Evolutionary conservation across 2,329 filamentous ascomycete genomes (phyloP).

Genomic region (Ophiosphaerella herpotricha): DNA sequence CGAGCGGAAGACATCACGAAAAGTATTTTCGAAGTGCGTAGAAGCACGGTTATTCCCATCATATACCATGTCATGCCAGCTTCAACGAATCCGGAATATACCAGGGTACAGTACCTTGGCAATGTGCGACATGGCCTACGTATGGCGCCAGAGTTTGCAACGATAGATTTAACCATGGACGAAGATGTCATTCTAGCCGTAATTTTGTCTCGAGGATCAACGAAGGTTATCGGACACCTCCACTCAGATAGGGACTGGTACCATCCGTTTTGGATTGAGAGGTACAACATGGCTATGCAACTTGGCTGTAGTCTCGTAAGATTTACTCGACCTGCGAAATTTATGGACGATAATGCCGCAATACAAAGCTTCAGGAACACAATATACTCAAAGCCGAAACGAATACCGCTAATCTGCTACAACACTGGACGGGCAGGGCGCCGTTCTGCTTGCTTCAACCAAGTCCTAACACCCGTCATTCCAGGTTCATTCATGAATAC

Average conservation of each 20-base stretch:
- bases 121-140: conserved; percentile 64
- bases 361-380: conserved; percentile 61
- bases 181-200: conserved; percentile 59
- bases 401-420: conserved; percentile 64
- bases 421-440: conserved; percentile 67
- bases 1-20: conserved; percentile 57
- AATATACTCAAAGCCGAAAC: conserved; percentile 51
- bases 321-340: conserved; percentile 61
- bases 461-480: conserved; percentile 64
- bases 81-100: conserved; percentile 22
- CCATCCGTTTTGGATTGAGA: conserved; percentile 58
- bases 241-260: conserved; percentile 60
- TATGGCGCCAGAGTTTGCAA: conserved; percentile 65
- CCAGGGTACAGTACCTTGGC: conserved; percentile 55
- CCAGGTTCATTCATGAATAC: conserved; percentile 52
- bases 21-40: conserved; percentile 62
- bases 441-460: conserved; percentile 69
- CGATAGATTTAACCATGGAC: conserved; percentile 64
- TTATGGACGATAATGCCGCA: conserved; percentile 65
- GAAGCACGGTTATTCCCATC: conserved; percentile 61
- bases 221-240: conserved; percentile 66
- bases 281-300: conserved; percentile 62
- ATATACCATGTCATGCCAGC: conserved; percentile 45
- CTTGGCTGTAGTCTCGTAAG: conserved; percentile 67
- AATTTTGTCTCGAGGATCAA: conserved; percentile 56